phyloP scores from a whole-genome alignment of 352 stramenopile genomes.

The Phytophthora sp. region DNA sequence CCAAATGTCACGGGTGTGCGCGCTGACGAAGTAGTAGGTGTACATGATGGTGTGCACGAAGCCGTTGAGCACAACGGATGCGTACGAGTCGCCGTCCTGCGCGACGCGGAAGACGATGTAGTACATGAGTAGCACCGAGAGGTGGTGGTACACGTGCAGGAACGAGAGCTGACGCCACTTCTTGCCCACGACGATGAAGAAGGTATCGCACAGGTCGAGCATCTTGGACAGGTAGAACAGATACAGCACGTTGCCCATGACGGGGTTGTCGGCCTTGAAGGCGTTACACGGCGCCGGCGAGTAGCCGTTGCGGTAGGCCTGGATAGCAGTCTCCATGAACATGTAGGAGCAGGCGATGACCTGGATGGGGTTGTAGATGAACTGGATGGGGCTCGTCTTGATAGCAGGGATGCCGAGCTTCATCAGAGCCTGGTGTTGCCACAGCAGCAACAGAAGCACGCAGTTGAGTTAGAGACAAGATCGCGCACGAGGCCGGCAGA shows the following conservation, averaged over 20 bases:
- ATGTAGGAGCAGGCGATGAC: slow-evolving; percentile 95
- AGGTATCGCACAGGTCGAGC: slow-evolving; percentile 88
- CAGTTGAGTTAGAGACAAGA: slow-evolving; percentile 2
- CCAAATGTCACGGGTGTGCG: slow-evolving; percentile 96
- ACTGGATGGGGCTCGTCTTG: slow-evolving; percentile 81
- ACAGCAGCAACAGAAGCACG: slow-evolving; percentile 9
- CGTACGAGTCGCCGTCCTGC: slow-evolving; percentile 96
- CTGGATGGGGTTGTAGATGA: slow-evolving; percentile 96
- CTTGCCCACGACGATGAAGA: slow-evolving; percentile 97
- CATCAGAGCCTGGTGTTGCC: slow-evolving; percentile 46
- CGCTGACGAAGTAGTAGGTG: slow-evolving; percentile 98
- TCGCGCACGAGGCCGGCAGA: not conserved
- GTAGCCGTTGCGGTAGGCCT: slow-evolving; percentile 91
- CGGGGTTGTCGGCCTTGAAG: slow-evolving; percentile 84
- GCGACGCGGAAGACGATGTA: slow-evolving; percentile 93
- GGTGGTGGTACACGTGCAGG: slow-evolving; percentile 98
- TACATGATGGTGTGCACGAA: slow-evolving; percentile 99
- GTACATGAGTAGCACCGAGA: slow-evolving; percentile 96
- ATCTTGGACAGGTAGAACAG: slow-evolving; percentile 97
- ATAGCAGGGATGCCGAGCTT: slow-evolving; percentile 54
- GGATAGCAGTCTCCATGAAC: slow-evolving; percentile 89
- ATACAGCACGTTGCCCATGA: slow-evolving; percentile 93
- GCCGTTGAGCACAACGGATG: slow-evolving; percentile 95
- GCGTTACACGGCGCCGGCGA: slow-evolving; percentile 83
- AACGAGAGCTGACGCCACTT: slow-evolving; percentile 97